phyloP scores from a whole-genome alignment of 2,329 filamentous ascomycete genomes.

The Lachnellula cervina region DNA sequence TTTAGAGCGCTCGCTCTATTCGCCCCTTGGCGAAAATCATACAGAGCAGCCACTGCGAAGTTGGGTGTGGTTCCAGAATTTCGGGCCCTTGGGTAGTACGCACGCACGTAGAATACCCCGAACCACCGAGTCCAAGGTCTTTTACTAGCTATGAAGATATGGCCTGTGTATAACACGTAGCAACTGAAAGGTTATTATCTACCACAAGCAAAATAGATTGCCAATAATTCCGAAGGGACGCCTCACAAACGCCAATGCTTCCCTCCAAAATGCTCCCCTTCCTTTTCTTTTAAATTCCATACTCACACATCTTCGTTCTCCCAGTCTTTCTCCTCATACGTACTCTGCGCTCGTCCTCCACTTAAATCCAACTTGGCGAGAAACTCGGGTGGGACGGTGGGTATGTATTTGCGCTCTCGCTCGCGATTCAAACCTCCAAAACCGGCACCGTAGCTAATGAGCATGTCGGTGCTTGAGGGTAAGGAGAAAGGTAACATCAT shows the following conservation, averaged over 20 bases:
- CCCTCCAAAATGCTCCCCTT: neutral
- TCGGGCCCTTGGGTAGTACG: too few relatives aligned
- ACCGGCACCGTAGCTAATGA: conserved; percentile 89
- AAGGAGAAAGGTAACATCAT: conserved; percentile 93
- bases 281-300: neutral
- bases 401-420: conserved; percentile 90
- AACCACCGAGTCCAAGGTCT: too few relatives aligned
- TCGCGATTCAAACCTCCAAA: conserved; percentile 91
- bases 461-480: conserved; percentile 94
- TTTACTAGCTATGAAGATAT: too few relatives aligned
- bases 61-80: too few relatives aligned
- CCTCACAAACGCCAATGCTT: conserved; percentile 10
- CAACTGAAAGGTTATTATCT: too few relatives aligned
- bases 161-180: too few relatives aligned
- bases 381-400: conserved; percentile 90
- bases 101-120: too few relatives aligned
- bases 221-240: neutral
- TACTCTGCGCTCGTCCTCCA: conserved; percentile 46
- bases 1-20: too few relatives aligned
- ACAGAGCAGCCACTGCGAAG: too few relatives aligned
- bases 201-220: too few relatives aligned
- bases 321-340: conserved; percentile 62
- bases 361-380: conserved; percentile 71
- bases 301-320: conserved; percentile 52
- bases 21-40: too few relatives aligned